Conservation (phyloP, 371 early-diverging fungal species). For the Choanephora cucurbitarum region DNA sequence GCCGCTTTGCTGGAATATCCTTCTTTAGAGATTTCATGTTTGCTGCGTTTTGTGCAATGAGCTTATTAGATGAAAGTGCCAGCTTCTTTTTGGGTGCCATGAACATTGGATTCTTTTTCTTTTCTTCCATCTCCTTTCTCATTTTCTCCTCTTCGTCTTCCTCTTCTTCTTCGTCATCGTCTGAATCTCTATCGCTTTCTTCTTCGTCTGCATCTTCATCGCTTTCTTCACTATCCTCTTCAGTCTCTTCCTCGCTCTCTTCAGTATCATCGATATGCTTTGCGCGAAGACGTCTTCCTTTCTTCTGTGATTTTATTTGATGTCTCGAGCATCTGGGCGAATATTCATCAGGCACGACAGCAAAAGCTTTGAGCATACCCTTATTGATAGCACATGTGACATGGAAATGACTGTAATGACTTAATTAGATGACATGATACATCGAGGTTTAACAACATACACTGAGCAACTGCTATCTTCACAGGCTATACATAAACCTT, state of each 20-base stretch:
- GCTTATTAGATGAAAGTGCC: background rate
- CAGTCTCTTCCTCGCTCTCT: slow-evolving; percentile 8
- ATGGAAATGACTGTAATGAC: slow-evolving; percentile 29
- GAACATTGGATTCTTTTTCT: background rate
- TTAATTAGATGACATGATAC: background rate
- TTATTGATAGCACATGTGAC: slow-evolving; percentile 35
- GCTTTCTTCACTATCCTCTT: slow-evolving; percentile 17
- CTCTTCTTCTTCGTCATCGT: slow-evolving; percentile 1
- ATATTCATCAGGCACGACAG: slow-evolving; percentile 12
- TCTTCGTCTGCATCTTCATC: slow-evolving; percentile 21
- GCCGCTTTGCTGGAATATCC: slow-evolving; percentile 11
- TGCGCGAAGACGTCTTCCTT: slow-evolving; percentile 11
- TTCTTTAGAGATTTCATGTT: slow-evolving; percentile 6
- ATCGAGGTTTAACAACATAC: slow-evolving; percentile 13
- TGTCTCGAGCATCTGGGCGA: slow-evolving; percentile 19
- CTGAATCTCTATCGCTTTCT: slow-evolving; percentile 11
- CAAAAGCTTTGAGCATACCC: slow-evolving; percentile 24
- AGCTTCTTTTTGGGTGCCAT: background rate
- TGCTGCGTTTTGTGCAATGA: background rate
- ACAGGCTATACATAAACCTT: slow-evolving; percentile 41
- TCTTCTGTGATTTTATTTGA: slow-evolving; percentile 10
- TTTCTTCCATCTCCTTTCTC: background rate
- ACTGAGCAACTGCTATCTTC: slow-evolving; percentile 32
- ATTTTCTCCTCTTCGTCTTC: slow-evolving; percentile 1
- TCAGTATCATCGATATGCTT: slow-evolving; percentile 8